phyloP scores from a whole-genome alignment of 2,329 filamentous ascomycete species.

The Hymenoscyphus linearis region DNA sequence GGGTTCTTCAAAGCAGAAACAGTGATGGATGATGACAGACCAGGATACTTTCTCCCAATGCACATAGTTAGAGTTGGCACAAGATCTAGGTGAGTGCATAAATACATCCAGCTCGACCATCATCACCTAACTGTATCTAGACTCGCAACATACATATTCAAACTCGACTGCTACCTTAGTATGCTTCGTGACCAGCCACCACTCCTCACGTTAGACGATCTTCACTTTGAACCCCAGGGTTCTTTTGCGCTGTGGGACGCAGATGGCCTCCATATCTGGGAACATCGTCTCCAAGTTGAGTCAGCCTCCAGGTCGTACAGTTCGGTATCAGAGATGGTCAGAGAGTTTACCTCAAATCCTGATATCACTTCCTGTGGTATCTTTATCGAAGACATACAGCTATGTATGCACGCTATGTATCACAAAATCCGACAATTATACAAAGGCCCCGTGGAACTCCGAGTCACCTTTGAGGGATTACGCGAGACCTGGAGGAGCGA shows the following conservation, averaged over 20 bases:
- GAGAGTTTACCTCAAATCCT: constrained; percentile 5
- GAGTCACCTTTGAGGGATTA: constrained; percentile 11
- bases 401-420: constrained; percentile 24
- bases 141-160: constrained; percentile 33
- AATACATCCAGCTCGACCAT: neutral
- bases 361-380: constrained; percentile 7
- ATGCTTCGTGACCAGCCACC: constrained; percentile 32
- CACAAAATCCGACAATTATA: constrained; percentile 18
- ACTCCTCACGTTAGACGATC: constrained; percentile 34
- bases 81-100: constrained; percentile 34
- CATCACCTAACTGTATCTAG: constrained; percentile 20
- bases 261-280: constrained; percentile 35
- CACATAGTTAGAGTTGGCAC: constrained; percentile 30
- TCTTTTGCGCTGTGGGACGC: constrained; percentile 37
- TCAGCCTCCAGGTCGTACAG: constrained; percentile 29
- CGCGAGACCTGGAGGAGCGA: constrained; percentile 17
- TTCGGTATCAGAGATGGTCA: constrained; percentile 18
- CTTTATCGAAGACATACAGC: constrained; percentile 26
- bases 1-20: constrained; percentile 35
- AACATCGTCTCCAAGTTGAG: constrained; percentile 32
- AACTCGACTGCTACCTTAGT: constrained; percentile 37
- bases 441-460: constrained; percentile 1
- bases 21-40: constrained; percentile 34
- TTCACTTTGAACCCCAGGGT: constrained; percentile 33
- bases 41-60: constrained; percentile 37